A percentile compares a stretch with the other conserved stretches of the same genome.
phyloP scores from a whole-genome alignment of 306 rosid species.

The Cajanus cajan region DNA sequence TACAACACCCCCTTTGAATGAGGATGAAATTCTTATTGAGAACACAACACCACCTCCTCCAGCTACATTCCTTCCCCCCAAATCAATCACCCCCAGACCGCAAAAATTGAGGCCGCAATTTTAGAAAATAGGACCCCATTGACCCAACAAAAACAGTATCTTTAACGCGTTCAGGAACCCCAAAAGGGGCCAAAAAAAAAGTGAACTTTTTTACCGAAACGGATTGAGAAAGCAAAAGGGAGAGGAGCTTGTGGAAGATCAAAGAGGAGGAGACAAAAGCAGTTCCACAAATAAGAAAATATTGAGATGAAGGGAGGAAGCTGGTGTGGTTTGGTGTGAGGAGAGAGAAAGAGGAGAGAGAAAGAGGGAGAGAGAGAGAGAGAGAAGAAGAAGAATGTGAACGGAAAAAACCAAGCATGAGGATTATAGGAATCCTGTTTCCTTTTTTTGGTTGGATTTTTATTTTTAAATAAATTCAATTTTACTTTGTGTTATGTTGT shows the following conservation, averaged over 20 bases:
- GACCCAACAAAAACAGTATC: constrained; percentile 29
- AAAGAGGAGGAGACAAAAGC: constrained; percentile 40
- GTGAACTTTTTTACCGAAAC: not conserved
- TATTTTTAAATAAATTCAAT: not conserved
- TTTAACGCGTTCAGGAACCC: not conserved
- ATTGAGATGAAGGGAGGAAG: constrained; percentile 49
- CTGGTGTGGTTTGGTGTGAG: constrained; percentile 32
- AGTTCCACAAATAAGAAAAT: constrained; percentile 35
- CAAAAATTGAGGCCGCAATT: constrained; percentile 22
- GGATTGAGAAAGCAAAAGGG: constrained; percentile 1
- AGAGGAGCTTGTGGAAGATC: constrained; percentile 33
- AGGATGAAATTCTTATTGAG: constrained; percentile 39
- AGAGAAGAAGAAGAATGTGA: constrained; percentile 1
- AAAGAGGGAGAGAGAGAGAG: not conserved
- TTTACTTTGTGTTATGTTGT: not conserved
- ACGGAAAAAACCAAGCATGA: constrained; percentile 23
- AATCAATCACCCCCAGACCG: constrained; percentile 26
- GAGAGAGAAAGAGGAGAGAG: constrained; percentile 37
- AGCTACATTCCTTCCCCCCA: constrained; percentile 38
- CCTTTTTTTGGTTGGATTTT: not conserved
- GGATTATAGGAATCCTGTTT: constrained; percentile 21
- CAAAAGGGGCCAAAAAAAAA: not conserved
- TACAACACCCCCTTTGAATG: constrained; percentile 38
- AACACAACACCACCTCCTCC: constrained; percentile 20
- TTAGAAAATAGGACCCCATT: constrained; percentile 24